A percentile compares a stretch with the other conserved stretches of the same genome.
phyloP scores from a whole-genome alignment of 2,329 filamentous ascomycete genomes.

The Phoma herbarum region DNA sequence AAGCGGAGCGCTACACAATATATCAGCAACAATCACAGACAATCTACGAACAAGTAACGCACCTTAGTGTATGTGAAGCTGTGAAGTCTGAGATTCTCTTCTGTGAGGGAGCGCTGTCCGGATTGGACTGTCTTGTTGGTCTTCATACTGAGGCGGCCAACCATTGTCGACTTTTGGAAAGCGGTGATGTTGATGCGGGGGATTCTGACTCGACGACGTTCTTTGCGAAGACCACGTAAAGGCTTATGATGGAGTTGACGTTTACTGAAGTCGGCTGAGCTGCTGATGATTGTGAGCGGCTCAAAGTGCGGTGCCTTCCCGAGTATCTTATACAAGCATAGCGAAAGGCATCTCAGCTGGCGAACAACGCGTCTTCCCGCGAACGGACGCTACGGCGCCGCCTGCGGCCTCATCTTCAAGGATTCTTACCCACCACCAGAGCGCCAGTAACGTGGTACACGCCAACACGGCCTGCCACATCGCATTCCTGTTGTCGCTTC shows the following conservation, averaged over 20 bases:
- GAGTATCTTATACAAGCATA: constrained; percentile 25
- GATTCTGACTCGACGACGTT: constrained; percentile 11
- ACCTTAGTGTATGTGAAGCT: constrained; percentile 39
- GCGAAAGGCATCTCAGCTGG: constrained; percentile 18
- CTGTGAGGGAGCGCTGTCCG: constrained; percentile 31
- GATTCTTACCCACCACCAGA: constrained; percentile 30
- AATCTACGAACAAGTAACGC: neutral
- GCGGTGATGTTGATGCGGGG: constrained; percentile 6
- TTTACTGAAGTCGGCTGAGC: constrained; percentile 6
- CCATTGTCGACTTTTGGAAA: constrained; percentile 18
- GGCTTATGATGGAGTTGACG: neutral
- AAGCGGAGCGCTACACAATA: constrained; percentile 16
- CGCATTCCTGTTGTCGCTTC: constrained; percentile 25
- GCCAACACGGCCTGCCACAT: constrained; percentile 29
- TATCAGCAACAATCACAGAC: constrained; percentile 19
- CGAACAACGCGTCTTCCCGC: constrained; percentile 25
- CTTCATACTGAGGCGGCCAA: constrained; percentile 17
- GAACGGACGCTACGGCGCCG: constrained; percentile 32
- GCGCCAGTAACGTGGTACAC: constrained; percentile 35
- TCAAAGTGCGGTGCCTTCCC: constrained; percentile 5
- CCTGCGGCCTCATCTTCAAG: constrained; percentile 28
- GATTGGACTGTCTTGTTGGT: constrained; percentile 14
- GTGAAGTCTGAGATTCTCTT: constrained; percentile 45
- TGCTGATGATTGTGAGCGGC: constrained; percentile 6
- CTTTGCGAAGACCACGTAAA: neutral